Evolutionary conservation across 257 asterid species (phyloP), one percentile per base, ranked within the genome.

Genomic region (Penstemon eatonii): DNA sequence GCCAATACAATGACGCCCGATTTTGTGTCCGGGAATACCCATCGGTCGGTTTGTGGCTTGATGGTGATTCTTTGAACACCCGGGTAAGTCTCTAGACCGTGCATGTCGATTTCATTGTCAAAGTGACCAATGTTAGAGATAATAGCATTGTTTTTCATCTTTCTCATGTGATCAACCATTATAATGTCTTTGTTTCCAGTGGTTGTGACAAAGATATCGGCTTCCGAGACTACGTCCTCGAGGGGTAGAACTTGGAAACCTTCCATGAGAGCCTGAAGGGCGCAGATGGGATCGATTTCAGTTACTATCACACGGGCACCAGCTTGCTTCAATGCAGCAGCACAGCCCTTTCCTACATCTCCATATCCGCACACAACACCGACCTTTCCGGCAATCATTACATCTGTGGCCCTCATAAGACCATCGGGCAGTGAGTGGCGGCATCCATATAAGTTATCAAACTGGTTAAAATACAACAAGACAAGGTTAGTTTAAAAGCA

Each of bases 81-180:
- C 8, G 51, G 66, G 66, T 37, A 61, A 11, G 50, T 61, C 66
- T 61, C 66, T 2, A 61, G 66, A 1, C 66, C 66, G 37, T n/a
- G n/a, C 66, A 61, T 61, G 37, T 61, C 66, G 5, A 61, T 61
- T 43, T 61, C 66, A 13, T 61, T 61, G 50, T 61, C 66, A 40
- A 61, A 61, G 37, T 61, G 66, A 61, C 66, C 66, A 43, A 61
- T 61, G 66, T 61, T 61, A 51, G 51, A 61, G 46, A 61, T 51
- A 38, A 61, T 61, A 13, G 66, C 66, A 13, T 61, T 61, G 66
- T 61, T 61, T 46, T 61, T 61, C 66, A 49, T 49, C 18, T 49
- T 49, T 15, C 54, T 49, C 54, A 49, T 49, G 54, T 49, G 54
- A 15, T 49, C 54, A 15, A 49, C 54, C 63, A 58, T 58, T n/a